Evolutionary conservation across 2,329 filamentous ascomycete genomes (phyloP).

Genomic region (Pseudogymnoascus sp.): DNA sequence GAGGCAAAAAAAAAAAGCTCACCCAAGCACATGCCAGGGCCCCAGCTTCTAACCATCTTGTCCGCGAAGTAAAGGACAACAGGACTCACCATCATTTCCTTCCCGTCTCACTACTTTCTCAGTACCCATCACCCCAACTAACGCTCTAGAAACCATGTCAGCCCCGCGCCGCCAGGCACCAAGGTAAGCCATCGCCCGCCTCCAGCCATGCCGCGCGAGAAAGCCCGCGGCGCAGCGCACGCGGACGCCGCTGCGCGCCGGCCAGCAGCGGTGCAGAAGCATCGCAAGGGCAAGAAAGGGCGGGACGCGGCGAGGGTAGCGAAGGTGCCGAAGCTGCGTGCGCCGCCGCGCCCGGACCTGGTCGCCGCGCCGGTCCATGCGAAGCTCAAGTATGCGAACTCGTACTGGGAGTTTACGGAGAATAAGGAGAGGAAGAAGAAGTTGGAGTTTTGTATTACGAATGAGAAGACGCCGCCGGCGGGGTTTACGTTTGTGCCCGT

Average conservation of each 20-base stretch:
- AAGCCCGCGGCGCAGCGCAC: neutral
- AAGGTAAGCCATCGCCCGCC: neutral
- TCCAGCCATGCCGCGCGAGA: neutral
- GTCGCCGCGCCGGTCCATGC: constrained; percentile 27
- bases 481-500: constrained; percentile 57
- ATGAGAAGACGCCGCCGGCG: constrained; percentile 44
- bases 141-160: neutral
- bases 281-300: neutral
- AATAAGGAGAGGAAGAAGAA: constrained; percentile 59
- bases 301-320: constrained; percentile 19
- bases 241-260: neutral
- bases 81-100: neutral
- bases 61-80: neutral
- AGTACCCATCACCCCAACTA: neutral
- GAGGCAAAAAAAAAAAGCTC: neutral
- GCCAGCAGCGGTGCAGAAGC: constrained; percentile 3
- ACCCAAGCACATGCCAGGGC: neutral
- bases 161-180: neutral
- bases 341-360: constrained; percentile 25
- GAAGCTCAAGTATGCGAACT: constrained; percentile 41
- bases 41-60: neutral
- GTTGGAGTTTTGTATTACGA: constrained; percentile 41
- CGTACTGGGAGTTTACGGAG: constrained; percentile 57
- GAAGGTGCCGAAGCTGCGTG: constrained; percentile 23
- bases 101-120: neutral